Conservation (phyloP, 176 grass and related monocot genomes). For the Raddia guianensis region DNA sequence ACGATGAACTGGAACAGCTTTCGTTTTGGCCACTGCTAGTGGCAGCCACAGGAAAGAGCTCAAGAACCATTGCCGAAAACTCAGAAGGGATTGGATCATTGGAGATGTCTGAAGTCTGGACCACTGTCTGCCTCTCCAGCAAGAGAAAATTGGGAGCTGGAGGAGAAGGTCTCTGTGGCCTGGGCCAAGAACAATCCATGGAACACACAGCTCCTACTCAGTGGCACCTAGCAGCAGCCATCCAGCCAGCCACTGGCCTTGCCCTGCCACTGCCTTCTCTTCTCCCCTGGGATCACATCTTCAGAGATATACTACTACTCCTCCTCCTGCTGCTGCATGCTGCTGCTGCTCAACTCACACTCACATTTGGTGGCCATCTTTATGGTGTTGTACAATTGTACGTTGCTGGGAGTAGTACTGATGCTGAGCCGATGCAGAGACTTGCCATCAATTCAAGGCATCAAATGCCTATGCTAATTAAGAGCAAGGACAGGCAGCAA, state of each 20-base stretch:
- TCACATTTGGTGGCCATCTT: constrained; percentile 31
- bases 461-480: constrained; percentile 33
- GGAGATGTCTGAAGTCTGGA: constrained; percentile 41
- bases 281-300: constrained; percentile 32
- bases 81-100: not conserved
- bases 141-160: constrained; percentile 31
- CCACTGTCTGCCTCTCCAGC: constrained; percentile 38
- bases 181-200: constrained; percentile 56
- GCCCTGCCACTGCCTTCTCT: constrained; percentile 29
- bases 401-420: not conserved
- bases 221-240: constrained; percentile 16
- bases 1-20: constrained; percentile 32
- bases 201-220: constrained; percentile 38
- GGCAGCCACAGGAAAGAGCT: constrained; percentile 43
- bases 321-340: not conserved
- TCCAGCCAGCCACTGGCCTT: not conserved
- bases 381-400: not conserved
- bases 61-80: constrained; percentile 37
- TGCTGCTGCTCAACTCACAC: not conserved
- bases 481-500: constrained; percentile 33
- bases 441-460: constrained; percentile 40
- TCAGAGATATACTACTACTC: constrained; percentile 4
- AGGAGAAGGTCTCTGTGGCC: not conserved
- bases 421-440: constrained; percentile 27
- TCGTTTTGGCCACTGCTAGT: constrained; percentile 5